Evolutionary conservation across 2,329 filamentous ascomycete species (phyloP), one percentile per base, ranked within the genome.

Genomic region (Passalora sequoiae): DNA sequence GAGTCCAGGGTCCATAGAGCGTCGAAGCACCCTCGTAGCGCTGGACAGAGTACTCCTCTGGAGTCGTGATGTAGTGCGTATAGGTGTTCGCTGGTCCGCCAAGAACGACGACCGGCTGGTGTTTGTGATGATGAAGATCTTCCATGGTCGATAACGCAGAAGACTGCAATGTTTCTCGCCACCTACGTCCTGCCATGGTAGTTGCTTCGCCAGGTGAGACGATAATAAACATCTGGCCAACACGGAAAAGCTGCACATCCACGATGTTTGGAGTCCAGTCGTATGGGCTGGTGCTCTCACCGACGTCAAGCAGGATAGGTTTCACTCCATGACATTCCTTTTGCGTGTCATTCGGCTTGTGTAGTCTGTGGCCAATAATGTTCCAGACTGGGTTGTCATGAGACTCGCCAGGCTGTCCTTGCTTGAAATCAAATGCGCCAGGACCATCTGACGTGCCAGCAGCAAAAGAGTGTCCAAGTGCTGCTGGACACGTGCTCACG

Each of bases 11-110:
- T 0, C 91, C 91, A 62, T 86, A 92, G 2, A 97, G 78, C 0
- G 91, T 97, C 5, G 85, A 91, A 0, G 87, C 91, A n/a, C 89
- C 91, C 68, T 97, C 91, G 66, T 96, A 96, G 7, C 91, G 83
- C 68, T 96, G 91, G 33, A 92, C 72, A 9, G 70, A 68, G 63
- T 92, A 94, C 64, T 94, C 86, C 63, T 94, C 86, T 20, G 81
- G 76, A 0, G 88, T 91, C 1, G 82, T 66, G 46, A 88, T 80
- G 64, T 91, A 91, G 65, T 91, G 86, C 3, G 86, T 82, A 64
- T 97, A 97, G 46, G 80, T 89, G 63, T 97, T 97, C 38, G 88
- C 88, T 0, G 91, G 89, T 0, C 86, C 89, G 19, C 89, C 88
- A 1, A 96, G 72, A 1, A 95, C 84, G 3, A 94, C 87, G n/a